Conservation (phyloP, 2,329 filamentous ascomycete species). For the Xylariaceae sp. region DNA sequence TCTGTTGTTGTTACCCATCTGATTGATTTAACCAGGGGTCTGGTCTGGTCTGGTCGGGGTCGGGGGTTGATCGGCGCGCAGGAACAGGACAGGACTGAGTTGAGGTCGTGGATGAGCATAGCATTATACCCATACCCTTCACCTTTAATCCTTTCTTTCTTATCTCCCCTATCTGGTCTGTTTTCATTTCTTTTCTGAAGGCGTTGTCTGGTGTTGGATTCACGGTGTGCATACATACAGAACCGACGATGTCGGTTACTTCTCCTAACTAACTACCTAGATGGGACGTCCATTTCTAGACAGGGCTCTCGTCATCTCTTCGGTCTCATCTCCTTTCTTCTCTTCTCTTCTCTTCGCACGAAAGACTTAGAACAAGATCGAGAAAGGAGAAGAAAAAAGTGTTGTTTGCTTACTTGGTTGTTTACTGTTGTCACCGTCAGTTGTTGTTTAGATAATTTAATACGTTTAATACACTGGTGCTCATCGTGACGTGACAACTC, state of each 20-base stretch:
- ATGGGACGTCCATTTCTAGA: no score
- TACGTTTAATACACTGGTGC: no score
- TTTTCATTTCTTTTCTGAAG: not conserved
- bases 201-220: not conserved
- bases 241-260: not conserved
- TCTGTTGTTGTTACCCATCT: not conserved
- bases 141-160: not conserved
- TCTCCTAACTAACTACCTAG: no score
- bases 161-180: not conserved
- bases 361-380: no score
- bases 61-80: not conserved
- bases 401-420: not conserved
- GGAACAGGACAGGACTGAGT: not conserved
- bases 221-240: not conserved
- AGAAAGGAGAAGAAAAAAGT: no score
- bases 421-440: no score
- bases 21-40: no score
- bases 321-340: no score
- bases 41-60: not conserved
- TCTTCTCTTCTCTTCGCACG: no score
- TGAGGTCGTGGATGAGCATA: slow-evolving; percentile 15
- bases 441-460: no score
- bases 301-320: no score
- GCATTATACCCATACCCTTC: slow-evolving; percentile 20
- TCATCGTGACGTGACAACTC: not conserved